Base-by-base conservation (phyloP, 2,329 filamentous ascomycete species). In the Beauveria rudraprayagi region DNA sequence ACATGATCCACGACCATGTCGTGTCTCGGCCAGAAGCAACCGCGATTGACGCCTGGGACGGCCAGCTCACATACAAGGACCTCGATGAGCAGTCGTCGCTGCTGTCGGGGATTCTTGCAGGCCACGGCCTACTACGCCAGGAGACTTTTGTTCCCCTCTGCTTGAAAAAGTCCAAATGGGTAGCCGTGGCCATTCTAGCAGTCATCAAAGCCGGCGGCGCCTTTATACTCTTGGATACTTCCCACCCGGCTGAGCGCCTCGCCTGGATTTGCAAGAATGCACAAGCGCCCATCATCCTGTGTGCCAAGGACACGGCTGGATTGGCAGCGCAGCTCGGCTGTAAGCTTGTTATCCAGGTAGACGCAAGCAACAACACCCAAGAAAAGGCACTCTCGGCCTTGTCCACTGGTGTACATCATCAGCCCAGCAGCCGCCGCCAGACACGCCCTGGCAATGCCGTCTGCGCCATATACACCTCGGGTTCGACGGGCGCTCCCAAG, bases 31-130 rank as follows among this genome's bases (percentile, higher is more conserved):
- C 51, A n/a, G 3, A 54, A 6, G 34, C 51, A 26, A 43, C 8
- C 6, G 78, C 78, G 2, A 71, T 80, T n/a, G 67, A 74, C n/a
- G 75, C 77, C 0, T 80, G 77, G 77, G 78, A 80, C 63, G 77
- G 75, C 17, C 63, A 66, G 19, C 71, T 79, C 50, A 77, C 76
- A 9, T 78, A 77, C 61, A 60, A 66, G 59, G 71, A 60, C 8
- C 47, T 60, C 37, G 47, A 60, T 9, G 47, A 26, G 30, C 47
- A 3, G 11, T 44, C 47, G 19, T 30, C 26, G 3, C 22, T 16
- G n/a, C 48, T 60, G 30, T 46, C 56, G 14, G 11, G 5, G 16
- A 7, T 26, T 16, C 56, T 60, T 5, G 9, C 8, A 2, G 11
- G n/a, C 14, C 9, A 28, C 9, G 63, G 70, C 47, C 63, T 78